Base-by-base conservation (phyloP, 2,329 filamentous ascomycete genomes). In the Microdochium trichocladiopsis region DNA sequence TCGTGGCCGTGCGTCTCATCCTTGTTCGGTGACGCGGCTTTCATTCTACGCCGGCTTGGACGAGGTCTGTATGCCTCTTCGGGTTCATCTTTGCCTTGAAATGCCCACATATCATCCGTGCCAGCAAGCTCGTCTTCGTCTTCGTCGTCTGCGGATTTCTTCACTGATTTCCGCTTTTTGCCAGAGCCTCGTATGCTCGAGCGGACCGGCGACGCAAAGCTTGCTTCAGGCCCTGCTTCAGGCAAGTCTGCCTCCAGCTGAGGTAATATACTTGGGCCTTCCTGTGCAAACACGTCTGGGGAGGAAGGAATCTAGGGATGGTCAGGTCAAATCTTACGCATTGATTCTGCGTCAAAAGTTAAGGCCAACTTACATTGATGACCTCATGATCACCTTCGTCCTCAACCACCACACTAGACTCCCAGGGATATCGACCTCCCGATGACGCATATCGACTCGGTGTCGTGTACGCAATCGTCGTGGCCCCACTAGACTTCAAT, bases 391-490 rank as follows among this genome's bases (percentile, higher is more conserved):
- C 47, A 25, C 23, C 47, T 14, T 50, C 50, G 37, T 51, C 56
- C 49, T 56, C 52, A 23, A 53, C 49, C 33, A 37, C 50, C 56
- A 45, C 18, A 45, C 41, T 45, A 45, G n/a, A 55, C 51, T 65
- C 63, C 61, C 64, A 62, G 1, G 62, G 63, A 8, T 61, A 57
- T 24, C 59, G 59, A 23, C 61, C 61, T 5, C 62, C 59, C 0
- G 63, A 61, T 37, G 65, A 66, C 36, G 61, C 60, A 54, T 63
- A 66, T 22, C 60, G 57, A 28, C 61, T 64, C 4, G 64, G 64
- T 16, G 65, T 67, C 45, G 65, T 58, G 53, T 66, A 65, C 12
- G 64, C 59, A 37, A 67, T 58, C 4, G 64, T 67, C 2, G 64
- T 58, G 33, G 57, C 56, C 48, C 63, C 56, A 50, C 63, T 67